phyloP scores from a whole-genome alignment of 805 yeast species.

The Saturnispora serradocipensis region DNA sequence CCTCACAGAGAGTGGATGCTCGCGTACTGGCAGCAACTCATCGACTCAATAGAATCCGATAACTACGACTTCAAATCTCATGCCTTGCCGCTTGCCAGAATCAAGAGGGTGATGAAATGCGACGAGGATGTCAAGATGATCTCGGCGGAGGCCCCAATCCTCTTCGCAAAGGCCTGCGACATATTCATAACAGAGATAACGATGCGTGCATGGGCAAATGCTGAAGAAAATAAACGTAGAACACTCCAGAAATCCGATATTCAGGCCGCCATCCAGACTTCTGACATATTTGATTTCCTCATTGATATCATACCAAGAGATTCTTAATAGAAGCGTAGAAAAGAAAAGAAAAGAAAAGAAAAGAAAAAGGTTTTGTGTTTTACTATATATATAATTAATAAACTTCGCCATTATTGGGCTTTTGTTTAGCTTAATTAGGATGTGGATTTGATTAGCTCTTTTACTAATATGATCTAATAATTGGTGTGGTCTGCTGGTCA shows the following conservation, averaged over 20 bases:
- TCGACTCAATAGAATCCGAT: conserved; percentile 79
- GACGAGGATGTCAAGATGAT: conserved; percentile 97
- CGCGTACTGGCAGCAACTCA: conserved; percentile 96
- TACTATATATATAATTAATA: neutral
- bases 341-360: conserved; percentile 15
- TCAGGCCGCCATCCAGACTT: conserved; percentile 87
- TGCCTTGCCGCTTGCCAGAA: conserved; percentile 90
- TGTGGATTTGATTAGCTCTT: neutral
- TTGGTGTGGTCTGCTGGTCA: no score
- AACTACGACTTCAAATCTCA: conserved; percentile 91
- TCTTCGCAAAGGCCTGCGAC: conserved; percentile 97
- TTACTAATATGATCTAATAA: no score
- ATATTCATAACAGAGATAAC: conserved; percentile 93
- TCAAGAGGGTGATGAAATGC: conserved; percentile 95
- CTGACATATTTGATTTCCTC: conserved; percentile 95
- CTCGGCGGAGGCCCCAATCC: conserved; percentile 94
- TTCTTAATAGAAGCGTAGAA: conserved; percentile 49
- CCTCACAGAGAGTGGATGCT: conserved; percentile 80
- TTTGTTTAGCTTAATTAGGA: neutral
- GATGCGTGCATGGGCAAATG: conserved; percentile 98
- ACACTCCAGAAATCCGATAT: conserved; percentile 92
- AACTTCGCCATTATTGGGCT: neutral
- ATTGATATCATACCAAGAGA: conserved; percentile 95
- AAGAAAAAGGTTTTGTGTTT: conserved; percentile 9
- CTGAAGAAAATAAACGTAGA: conserved; percentile 91